These are phyloP conservation scores for Parsonsia alboflavescens DNA, from an alignment of 257 asterid species.

Conservation along the genomic window DNA sequence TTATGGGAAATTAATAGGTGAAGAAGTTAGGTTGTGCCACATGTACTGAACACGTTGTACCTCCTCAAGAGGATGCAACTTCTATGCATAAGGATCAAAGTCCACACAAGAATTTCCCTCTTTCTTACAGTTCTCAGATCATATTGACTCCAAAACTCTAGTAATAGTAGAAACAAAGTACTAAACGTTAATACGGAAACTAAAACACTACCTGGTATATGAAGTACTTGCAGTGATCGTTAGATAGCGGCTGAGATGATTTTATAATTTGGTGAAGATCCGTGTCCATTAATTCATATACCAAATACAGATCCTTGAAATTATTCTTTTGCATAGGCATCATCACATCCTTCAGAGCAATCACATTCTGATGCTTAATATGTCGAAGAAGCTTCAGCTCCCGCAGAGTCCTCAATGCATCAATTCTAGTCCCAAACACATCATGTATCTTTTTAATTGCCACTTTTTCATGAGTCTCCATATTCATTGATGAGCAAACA, in stretches of 20 bases:
- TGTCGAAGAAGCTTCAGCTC: conserved; percentile 38
- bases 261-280: conserved; percentile 46
- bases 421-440: conserved; percentile 36
- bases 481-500: conserved; percentile 40
- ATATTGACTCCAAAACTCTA: background rate
- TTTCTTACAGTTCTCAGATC: background rate
- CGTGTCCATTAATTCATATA: conserved; percentile 46
- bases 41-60: too few relatives aligned
- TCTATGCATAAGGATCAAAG: too few relatives aligned
- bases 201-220: conserved; percentile 34
- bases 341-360: conserved; percentile 45
- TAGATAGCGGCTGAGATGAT: conserved; percentile 38
- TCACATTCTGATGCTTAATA: conserved; percentile 39
- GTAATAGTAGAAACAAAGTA: background rate
- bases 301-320: conserved; percentile 43
- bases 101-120: background rate
- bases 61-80: too few relatives aligned
- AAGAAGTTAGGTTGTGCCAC: too few relatives aligned
- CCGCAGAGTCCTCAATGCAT: conserved; percentile 43
- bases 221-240: conserved; percentile 43
- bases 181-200: background rate
- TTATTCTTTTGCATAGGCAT: conserved; percentile 30
- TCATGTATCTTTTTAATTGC: conserved; percentile 41
- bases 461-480: conserved; percentile 39
- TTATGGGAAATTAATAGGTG: too few relatives aligned